A percentile compares a stretch with the other conserved stretches of the same genome.
Conservation (phyloP, 2,329 filamentous ascomycete genomes). For the Aureobasidium sp. region DNA sequence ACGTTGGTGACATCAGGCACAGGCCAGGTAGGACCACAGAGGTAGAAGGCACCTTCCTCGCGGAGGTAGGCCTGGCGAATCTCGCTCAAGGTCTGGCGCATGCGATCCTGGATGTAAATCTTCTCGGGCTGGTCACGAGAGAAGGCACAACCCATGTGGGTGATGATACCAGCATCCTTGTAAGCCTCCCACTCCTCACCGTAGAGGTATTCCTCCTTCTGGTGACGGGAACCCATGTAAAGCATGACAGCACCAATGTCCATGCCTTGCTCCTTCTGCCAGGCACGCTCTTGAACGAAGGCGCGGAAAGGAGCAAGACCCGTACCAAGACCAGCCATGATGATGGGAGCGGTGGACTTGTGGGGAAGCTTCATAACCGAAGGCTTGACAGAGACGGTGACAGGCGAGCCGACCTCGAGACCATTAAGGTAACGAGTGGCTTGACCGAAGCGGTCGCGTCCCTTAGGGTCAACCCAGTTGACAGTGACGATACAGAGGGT, state of each 20-base stretch:
- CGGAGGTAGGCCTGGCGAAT: constrained; percentile 82
- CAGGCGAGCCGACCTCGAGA: constrained; percentile 65
- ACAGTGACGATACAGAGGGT: constrained; percentile 96
- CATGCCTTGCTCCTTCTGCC: constrained; percentile 96
- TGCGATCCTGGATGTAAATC: constrained; percentile 98
- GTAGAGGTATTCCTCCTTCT: constrained; percentile 97
- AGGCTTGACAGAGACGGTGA: constrained; percentile 93
- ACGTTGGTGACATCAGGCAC: constrained; percentile 95
- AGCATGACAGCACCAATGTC: constrained; percentile 87
- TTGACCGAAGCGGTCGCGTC: constrained; percentile 85
- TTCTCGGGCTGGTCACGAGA: constrained; percentile 95
- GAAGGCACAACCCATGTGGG: constrained; percentile 86
- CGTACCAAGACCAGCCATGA: constrained; percentile 98
- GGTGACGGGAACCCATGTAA: constrained; percentile 94
- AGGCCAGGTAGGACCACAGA: constrained; percentile 97
- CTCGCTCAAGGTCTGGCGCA: constrained; percentile 77
- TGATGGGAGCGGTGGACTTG: constrained; percentile 81
- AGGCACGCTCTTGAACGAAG: constrained; percentile 95
- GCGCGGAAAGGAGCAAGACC: constrained; percentile 98
- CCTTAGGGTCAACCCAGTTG: constrained; percentile 83
- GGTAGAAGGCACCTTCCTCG: constrained; percentile 88
- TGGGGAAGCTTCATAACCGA: constrained; percentile 98
- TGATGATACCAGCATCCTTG: constrained; percentile 89
- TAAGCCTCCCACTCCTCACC: constrained; percentile 99
- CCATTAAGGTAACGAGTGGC: constrained; percentile 82